These are phyloP conservation scores for Backusella westeae DNA, from an alignment of 192 early-diverging fungal species.

Conservation along the genomic window DNA sequence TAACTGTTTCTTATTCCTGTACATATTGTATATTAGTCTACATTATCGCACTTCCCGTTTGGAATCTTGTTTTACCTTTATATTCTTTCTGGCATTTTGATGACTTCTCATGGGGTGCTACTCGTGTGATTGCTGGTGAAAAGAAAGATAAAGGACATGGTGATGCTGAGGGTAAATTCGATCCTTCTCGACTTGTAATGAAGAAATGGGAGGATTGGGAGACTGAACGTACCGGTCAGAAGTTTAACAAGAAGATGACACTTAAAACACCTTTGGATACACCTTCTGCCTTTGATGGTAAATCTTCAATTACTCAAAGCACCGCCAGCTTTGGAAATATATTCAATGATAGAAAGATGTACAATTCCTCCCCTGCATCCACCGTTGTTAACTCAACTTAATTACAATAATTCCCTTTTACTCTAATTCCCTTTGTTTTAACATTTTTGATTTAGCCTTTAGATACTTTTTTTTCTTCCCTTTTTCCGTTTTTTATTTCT, in stretches of 20 bases:
- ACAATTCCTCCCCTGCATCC: conserved; percentile 25
- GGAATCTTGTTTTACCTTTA: conserved; percentile 88
- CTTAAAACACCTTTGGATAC: conserved; percentile 29
- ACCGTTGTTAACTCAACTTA: neutral
- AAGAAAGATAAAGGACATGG: conserved; percentile 71
- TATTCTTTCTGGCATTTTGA: conserved; percentile 96
- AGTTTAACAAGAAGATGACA: conserved; percentile 27
- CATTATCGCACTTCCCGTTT: conserved; percentile 80
- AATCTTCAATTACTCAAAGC: conserved; percentile 8
- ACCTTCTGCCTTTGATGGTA: conserved; percentile 29
- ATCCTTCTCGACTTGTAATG: conserved; percentile 54
- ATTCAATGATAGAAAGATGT: conserved; percentile 36
- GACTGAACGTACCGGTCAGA: conserved; percentile 47
- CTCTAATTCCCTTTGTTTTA: neutral
- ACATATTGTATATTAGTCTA: conserved; percentile 55
- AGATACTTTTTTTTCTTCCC: neutral
- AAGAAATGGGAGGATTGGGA: conserved; percentile 65
- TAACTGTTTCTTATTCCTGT: conserved; percentile 18
- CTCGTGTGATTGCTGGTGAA: conserved; percentile 71
- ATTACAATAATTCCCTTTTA: neutral
- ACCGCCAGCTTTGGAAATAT: conserved; percentile 19
- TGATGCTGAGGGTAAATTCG: conserved; percentile 72
- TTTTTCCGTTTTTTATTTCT: neutral
- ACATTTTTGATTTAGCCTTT: conserved; percentile 1
- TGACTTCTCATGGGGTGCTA: conserved; percentile 87